Evolutionary conservation across 352 stramenopile genomes (phyloP).

Genomic region (Thalassiosira livingstoniorum): DNA sequence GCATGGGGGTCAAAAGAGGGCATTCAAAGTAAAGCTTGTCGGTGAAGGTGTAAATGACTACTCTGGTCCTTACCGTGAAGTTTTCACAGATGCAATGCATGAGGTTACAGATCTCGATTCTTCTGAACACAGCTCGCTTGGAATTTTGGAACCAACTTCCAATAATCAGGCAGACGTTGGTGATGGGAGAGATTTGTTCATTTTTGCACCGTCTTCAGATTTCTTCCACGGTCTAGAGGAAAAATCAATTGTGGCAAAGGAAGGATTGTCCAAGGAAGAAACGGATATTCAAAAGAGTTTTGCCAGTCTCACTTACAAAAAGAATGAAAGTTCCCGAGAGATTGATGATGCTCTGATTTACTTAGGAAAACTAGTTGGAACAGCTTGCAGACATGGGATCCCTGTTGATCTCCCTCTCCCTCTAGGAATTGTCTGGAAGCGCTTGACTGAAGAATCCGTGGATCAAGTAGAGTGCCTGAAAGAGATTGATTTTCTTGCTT

Average conservation of each 20-base stretch:
- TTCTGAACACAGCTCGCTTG: slow-evolving; percentile 66
- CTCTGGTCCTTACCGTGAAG: slow-evolving; percentile 96
- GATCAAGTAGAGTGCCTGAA: slow-evolving; percentile 57
- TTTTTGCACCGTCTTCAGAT: slow-evolving; percentile 70
- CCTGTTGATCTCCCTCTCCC: slow-evolving; percentile 84
- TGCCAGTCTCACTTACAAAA: slow-evolving; percentile 86
- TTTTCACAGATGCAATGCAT: slow-evolving; percentile 96
- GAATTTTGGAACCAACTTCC: slow-evolving; percentile 76
- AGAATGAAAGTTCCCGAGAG: slow-evolving; percentile 87
- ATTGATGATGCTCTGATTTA: slow-evolving; percentile 94
- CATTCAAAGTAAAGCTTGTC: slow-evolving; percentile 99
- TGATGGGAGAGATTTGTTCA: slow-evolving; percentile 80
- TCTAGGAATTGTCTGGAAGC: slow-evolving; percentile 79
- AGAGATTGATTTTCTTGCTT: slow-evolving; percentile 81
- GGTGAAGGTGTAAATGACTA: slow-evolving; percentile 99
- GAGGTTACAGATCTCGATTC: slow-evolving; percentile 89
- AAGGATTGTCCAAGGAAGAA: slow-evolving; percentile 80
- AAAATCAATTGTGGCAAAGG: slow-evolving; percentile 18
- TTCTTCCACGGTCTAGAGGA: slow-evolving; percentile 21
- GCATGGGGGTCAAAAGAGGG: slow-evolving; percentile 95
- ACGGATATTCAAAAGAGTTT: slow-evolving; percentile 72
- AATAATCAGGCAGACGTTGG: slow-evolving; percentile 80
- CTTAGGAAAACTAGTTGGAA: slow-evolving; percentile 95
- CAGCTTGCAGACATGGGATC: slow-evolving; percentile 94
- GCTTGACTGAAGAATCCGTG: slow-evolving; percentile 72